Conservation (phyloP, 2,329 filamentous ascomycete genomes). For the Ascochyta fabae region DNA sequence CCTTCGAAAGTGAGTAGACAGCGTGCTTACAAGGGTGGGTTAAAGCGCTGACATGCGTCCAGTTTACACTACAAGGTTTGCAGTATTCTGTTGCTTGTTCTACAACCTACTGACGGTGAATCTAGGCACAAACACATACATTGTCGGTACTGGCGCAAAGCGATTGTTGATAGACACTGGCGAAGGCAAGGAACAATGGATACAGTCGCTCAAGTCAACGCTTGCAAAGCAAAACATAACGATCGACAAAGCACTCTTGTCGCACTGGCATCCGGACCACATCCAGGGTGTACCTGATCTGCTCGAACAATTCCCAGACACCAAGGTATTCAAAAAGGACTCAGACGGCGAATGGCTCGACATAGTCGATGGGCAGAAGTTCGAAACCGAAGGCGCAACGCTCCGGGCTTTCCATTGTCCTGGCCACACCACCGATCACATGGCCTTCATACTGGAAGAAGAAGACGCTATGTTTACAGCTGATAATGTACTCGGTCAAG, state of each 20-base stretch:
- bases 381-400: slow-evolving; percentile 67
- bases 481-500: slow-evolving; percentile 87
- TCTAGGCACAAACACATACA: slow-evolving; percentile 89
- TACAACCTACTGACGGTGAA: slow-evolving; percentile 11
- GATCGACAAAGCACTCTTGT: slow-evolving; percentile 75
- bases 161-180: slow-evolving; percentile 91
- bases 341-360: slow-evolving; percentile 58
- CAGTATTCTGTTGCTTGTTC: neutral
- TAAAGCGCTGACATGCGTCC: slow-evolving; percentile 23
- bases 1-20: slow-evolving; percentile 72
- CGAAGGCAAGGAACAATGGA: slow-evolving; percentile 79
- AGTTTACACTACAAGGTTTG: slow-evolving; percentile 69
- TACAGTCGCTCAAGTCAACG: slow-evolving; percentile 66
- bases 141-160: slow-evolving; percentile 75
- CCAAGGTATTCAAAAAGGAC: slow-evolving; percentile 70
- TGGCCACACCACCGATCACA: slow-evolving; percentile 83
- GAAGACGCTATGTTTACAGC: slow-evolving; percentile 86
- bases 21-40: neutral
- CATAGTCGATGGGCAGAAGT: slow-evolving; percentile 64
- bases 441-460: slow-evolving; percentile 77
- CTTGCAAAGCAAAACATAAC: slow-evolving; percentile 72
- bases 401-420: slow-evolving; percentile 71
- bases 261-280: slow-evolving; percentile 94
- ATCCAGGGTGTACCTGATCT: slow-evolving; percentile 77
- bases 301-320: slow-evolving; percentile 66